These are phyloP conservation scores for Euphrasia arctica DNA, from an alignment of 305 asterid species.

Conservation along the genomic window DNA sequence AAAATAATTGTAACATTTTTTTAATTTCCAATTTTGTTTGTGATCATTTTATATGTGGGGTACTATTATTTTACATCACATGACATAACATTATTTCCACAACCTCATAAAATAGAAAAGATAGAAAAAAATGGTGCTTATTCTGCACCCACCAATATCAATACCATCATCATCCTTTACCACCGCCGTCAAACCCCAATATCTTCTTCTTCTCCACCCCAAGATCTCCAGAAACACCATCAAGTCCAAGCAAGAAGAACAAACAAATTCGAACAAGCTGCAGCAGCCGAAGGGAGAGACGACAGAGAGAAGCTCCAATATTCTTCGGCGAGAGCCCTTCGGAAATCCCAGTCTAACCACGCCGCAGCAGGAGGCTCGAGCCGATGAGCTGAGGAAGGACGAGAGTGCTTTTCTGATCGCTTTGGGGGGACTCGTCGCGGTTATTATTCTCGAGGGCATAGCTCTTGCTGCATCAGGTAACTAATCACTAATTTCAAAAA, in stretches of 20 bases:
- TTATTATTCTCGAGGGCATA: conserved; percentile 67
- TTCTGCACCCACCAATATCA: no score
- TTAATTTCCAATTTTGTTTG: no score
- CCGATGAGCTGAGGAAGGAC: conserved; percentile 51
- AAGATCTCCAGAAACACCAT: conserved; percentile 23
- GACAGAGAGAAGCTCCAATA: no score
- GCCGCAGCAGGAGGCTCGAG: conserved; percentile 41
- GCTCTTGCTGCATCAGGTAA: conserved; percentile 88
- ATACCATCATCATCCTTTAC: conserved; percentile 5
- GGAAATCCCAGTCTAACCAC: conserved; percentile 29
- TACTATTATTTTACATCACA: no score
- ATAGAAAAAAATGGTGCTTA: no score
- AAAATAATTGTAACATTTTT: no score
- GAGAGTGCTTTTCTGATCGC: conserved; percentile 87
- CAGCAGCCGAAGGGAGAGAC: conserved; percentile 18
- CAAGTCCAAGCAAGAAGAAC: conserved; percentile 39
- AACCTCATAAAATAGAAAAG: no score
- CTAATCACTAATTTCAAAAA: no score
- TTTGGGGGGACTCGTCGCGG: conserved; percentile 83
- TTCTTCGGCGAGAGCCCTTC: no score
- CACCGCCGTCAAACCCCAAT: no score
- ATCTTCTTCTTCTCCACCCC: conserved; percentile 11
- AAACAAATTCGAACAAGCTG: not conserved
- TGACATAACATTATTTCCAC: no score
- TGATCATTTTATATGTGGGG: no score